A percentile compares a stretch with the other conserved stretches of the same genome.
Conservation (phyloP, 495 filamentous ascomycete genomes). For the Cercophora sp. region DNA sequence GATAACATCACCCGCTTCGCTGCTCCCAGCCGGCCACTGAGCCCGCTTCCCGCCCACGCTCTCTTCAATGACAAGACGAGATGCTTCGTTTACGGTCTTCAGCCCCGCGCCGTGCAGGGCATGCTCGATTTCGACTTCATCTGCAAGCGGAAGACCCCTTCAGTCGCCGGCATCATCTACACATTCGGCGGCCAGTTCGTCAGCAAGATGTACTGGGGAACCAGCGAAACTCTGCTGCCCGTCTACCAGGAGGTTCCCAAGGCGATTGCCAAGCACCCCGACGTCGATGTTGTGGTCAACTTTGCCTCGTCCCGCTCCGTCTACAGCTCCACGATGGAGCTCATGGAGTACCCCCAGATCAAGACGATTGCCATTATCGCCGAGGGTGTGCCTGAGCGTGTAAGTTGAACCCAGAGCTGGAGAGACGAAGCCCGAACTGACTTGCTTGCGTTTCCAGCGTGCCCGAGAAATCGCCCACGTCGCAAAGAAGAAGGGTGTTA, state of each 20-base stretch:
- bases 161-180: slow-evolving; percentile 99
- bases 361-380: slow-evolving; percentile 98
- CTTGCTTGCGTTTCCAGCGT: slow-evolving; percentile 57
- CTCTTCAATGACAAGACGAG: slow-evolving; percentile 98
- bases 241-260: slow-evolving; percentile 95
- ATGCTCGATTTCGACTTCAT: slow-evolving; percentile 99
- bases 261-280: slow-evolving; percentile 93
- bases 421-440: background rate
- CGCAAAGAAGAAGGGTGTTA: slow-evolving; percentile 96
- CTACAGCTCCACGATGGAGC: slow-evolving; percentile 95
- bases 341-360: slow-evolving; percentile 97
- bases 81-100: slow-evolving; percentile 99
- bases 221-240: slow-evolving; percentile 96
- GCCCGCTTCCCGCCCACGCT: slow-evolving; percentile 75
- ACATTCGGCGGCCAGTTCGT: slow-evolving; percentile 99
- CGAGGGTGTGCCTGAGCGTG: slow-evolving; percentile 96
- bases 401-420: slow-evolving; percentile 44
- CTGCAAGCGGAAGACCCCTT: slow-evolving; percentile 95
- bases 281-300: slow-evolving; percentile 98
- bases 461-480: slow-evolving; percentile 95
- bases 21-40: slow-evolving; percentile 86
- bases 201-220: slow-evolving; percentile 99
- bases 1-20: slow-evolving; percentile 97
- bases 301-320: slow-evolving; percentile 98
- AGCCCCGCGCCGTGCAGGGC: slow-evolving; percentile 96